phyloP scores from a whole-genome alignment of 2,329 filamentous ascomycete species.

The Cladosporium sp. region DNA sequence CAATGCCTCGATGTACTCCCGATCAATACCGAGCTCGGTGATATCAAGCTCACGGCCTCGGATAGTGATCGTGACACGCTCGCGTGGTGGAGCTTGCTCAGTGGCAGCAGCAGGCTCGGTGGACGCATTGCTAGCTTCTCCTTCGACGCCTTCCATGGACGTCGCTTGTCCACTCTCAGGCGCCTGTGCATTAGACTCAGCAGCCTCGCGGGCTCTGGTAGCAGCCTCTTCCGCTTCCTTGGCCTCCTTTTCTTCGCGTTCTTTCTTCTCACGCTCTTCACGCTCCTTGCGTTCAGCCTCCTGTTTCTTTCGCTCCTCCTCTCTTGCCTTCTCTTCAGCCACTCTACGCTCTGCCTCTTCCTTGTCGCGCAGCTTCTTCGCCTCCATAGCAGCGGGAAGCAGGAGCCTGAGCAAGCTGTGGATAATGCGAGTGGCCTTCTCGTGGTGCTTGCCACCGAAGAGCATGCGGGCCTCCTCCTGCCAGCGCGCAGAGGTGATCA shows the following conservation, averaged over 20 bases:
- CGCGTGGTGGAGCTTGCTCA: constrained; percentile 39
- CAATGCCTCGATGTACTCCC: constrained; percentile 92
- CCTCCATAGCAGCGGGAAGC: constrained; percentile 78
- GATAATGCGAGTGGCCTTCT: constrained; percentile 65
- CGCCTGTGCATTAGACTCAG: constrained; percentile 28
- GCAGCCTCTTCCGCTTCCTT: constrained; percentile 41
- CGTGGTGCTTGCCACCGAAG: constrained; percentile 64
- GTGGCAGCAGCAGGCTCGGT: constrained; percentile 45
- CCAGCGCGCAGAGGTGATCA: constrained; percentile 73
- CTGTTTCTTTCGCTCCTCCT: constrained; percentile 60
- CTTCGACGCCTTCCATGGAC: constrained; percentile 73
- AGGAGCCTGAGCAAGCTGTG: constrained; percentile 68
- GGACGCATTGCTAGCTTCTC: constrained; percentile 31
- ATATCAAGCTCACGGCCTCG: constrained; percentile 87
- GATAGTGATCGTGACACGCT: constrained; percentile 75
- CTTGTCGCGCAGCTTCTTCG: constrained; percentile 66
- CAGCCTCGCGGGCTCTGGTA: constrained; percentile 30
- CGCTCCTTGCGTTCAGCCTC: constrained; percentile 58
- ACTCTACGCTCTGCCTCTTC: constrained; percentile 63
- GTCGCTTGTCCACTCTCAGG: constrained; percentile 35
- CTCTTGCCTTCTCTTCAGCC: constrained; percentile 57
- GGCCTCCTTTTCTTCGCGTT: constrained; percentile 46
- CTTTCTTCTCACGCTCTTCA: constrained; percentile 48
- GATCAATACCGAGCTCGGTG: constrained; percentile 88
- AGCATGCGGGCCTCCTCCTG: constrained; percentile 85